Conservation (phyloP, 2,329 filamentous ascomycete genomes). For the Xenoacremonium recifei region DNA sequence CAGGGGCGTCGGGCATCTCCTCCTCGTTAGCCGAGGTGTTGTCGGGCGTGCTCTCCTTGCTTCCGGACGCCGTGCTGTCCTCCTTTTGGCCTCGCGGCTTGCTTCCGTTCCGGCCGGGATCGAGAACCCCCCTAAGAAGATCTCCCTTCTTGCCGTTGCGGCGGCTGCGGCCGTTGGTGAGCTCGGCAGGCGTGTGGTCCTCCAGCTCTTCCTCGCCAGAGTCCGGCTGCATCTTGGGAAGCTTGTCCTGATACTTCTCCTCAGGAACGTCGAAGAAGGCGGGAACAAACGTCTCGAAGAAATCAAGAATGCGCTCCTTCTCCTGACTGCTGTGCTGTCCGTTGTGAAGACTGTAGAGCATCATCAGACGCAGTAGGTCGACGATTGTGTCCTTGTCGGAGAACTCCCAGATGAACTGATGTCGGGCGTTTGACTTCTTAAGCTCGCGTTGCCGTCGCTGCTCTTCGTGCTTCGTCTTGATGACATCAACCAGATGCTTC, state of each 20-base stretch:
- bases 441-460: conserved; percentile 71
- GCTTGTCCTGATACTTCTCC: conserved; percentile 64
- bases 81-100: conserved; percentile 72
- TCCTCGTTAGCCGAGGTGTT: conserved; percentile 75
- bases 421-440: conserved; percentile 59
- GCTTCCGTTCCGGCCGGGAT: conserved; percentile 71
- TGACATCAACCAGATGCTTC: conserved; percentile 86
- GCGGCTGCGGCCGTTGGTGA: conserved; percentile 65
- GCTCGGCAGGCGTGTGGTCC: conserved; percentile 67
- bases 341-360: conserved; percentile 65
- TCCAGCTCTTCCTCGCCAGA: conserved; percentile 78
- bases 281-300: conserved; percentile 74
- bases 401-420: conserved; percentile 77
- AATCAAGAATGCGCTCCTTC: conserved; percentile 70
- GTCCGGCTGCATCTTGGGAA: conserved; percentile 67
- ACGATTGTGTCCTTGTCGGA: conserved; percentile 66
- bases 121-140: conserved; percentile 81
- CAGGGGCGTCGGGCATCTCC: conserved; percentile 62
- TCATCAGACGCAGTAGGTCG: conserved; percentile 61
- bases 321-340: conserved; percentile 70
- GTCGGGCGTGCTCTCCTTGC: conserved; percentile 88
- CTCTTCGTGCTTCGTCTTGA: conserved; percentile 91
- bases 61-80: conserved; percentile 72
- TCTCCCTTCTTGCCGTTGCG: conserved; percentile 76
- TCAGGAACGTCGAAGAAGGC: conserved; percentile 74